A percentile compares a stretch with the other conserved stretches of the same genome.
Evolutionary conservation across 768 basidiomycete genomes (phyloP).

Genomic region (Pholiota conissans): DNA sequence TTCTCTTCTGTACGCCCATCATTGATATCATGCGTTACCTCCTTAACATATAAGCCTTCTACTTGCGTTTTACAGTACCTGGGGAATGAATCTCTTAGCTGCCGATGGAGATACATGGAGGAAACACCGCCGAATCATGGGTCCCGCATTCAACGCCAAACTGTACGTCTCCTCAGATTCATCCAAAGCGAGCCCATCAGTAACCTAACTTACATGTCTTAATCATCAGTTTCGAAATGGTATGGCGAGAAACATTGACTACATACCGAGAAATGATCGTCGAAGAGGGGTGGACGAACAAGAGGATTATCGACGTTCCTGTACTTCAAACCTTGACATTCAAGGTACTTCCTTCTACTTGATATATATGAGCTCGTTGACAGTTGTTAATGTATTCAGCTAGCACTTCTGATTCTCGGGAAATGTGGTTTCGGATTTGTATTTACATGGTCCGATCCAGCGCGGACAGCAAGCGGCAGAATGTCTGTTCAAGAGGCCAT

Average conservation of each 20-base stretch:
- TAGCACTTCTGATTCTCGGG: slow-evolving; percentile 43
- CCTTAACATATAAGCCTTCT: not conserved
- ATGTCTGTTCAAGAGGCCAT: slow-evolving; percentile 32
- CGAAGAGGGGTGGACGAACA: slow-evolving; percentile 34
- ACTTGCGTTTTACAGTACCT: not conserved
- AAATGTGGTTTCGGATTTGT: slow-evolving; percentile 48
- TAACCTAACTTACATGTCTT: slow-evolving; percentile 21
- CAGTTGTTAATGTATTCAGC: slow-evolving; percentile 13
- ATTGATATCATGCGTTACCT: not conserved
- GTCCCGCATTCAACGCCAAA: slow-evolving; percentile 43
- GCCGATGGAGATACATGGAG: slow-evolving; percentile 46
- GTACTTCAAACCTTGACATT: slow-evolving; percentile 34
- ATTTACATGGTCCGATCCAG: slow-evolving; percentile 41
- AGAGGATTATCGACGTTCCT: slow-evolving; percentile 27
- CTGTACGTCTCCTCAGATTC: slow-evolving; percentile 35
- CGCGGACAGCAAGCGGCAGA: slow-evolving; percentile 32
- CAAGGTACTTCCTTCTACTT: slow-evolving; percentile 39
- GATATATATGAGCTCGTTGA: not conserved
- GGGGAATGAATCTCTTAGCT: slow-evolving; percentile 45
- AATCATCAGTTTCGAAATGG: slow-evolving; percentile 36
- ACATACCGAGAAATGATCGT: slow-evolving; percentile 41
- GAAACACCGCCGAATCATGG: slow-evolving; percentile 44
- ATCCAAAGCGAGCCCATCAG: not conserved
- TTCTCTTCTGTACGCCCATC: slow-evolving; percentile 4
- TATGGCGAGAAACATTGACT: slow-evolving; percentile 38